Conservation (phyloP, 441 rosid genomes). For the Populus trichocarpa region DNA sequence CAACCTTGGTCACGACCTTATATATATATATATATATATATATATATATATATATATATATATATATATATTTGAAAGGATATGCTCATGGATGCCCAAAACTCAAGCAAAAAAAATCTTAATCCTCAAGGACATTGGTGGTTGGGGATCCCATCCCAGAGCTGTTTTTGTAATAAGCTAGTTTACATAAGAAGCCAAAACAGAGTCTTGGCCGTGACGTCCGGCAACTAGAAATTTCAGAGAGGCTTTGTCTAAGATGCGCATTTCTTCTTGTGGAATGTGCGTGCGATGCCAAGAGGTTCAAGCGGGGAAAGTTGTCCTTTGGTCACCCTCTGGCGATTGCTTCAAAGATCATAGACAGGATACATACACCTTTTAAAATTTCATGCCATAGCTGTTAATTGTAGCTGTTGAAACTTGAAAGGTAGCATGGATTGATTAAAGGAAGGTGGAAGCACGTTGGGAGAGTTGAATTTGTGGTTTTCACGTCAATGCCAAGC, state of each 20-base stretch:
- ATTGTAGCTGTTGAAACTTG: background rate
- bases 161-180: background rate
- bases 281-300: constrained; percentile 4
- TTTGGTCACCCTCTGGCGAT: background rate
- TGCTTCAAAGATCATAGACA: background rate
- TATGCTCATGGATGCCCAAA: background rate
- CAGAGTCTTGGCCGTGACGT: constrained; percentile 24
- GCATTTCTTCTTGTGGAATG: no score
- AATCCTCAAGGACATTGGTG: background rate
- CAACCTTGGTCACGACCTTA: background rate
- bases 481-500: background rate
- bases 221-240: constrained; percentile 12
- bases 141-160: background rate
- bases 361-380: background rate
- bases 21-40: no score
- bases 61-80: background rate
- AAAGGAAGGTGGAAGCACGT: background rate
- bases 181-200: background rate
- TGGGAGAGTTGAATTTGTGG: background rate
- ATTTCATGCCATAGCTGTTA: background rate
- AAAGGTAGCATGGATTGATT: background rate
- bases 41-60: no score
- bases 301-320: background rate
- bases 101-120: background rate
- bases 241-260: no score